A percentile compares a stretch with the other conserved stretches of the same genome.
Conservation (phyloP, 768 basidiomycete genomes). For the Lenzites betulinus region DNA sequence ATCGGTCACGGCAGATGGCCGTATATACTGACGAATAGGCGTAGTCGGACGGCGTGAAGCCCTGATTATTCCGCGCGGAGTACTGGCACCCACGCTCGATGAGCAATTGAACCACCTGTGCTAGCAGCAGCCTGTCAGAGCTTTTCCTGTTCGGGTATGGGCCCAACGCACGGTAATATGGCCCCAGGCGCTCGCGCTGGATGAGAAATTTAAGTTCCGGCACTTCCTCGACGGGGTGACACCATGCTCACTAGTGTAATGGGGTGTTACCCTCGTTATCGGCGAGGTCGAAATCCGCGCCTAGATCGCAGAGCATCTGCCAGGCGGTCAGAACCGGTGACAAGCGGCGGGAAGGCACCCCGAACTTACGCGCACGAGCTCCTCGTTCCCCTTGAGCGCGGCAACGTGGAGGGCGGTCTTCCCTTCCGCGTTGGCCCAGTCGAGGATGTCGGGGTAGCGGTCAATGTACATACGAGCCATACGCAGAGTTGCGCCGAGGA, state of each 20-base stretch:
- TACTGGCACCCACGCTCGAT: slow-evolving; percentile 90
- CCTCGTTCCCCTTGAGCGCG: slow-evolving; percentile 86
- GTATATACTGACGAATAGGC: slow-evolving; percentile 74
- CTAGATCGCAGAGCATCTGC: slow-evolving; percentile 85
- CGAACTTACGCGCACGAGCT: slow-evolving; percentile 75
- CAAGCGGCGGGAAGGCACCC: slow-evolving; percentile 14
- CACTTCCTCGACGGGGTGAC: slow-evolving; percentile 8
- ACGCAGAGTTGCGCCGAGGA: slow-evolving; percentile 70
- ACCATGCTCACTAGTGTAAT: slow-evolving; percentile 78
- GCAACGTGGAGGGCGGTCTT: slow-evolving; percentile 91
- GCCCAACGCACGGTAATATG: slow-evolving; percentile 65
- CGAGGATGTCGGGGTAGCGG: slow-evolving; percentile 81
- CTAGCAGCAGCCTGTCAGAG: slow-evolving; percentile 19
- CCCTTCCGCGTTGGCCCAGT: slow-evolving; percentile 91
- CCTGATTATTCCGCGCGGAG: slow-evolving; percentile 82
- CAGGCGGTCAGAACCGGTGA: slow-evolving; percentile 19
- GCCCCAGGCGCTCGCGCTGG: slow-evolving; percentile 86
- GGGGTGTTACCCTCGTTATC: slow-evolving; percentile 93
- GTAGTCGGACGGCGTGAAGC: slow-evolving; percentile 91
- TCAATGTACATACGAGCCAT: slow-evolving; percentile 90
- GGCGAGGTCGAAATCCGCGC: slow-evolving; percentile 85
- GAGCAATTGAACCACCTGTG: slow-evolving; percentile 77
- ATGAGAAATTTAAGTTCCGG: slow-evolving; percentile 16
- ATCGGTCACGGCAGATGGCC: not conserved
- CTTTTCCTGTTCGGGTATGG: slow-evolving; percentile 20